These are phyloP conservation scores for Venturia oleaginea DNA, from an alignment of 2,329 filamentous ascomycete genomes.

Conservation along the genomic window DNA sequence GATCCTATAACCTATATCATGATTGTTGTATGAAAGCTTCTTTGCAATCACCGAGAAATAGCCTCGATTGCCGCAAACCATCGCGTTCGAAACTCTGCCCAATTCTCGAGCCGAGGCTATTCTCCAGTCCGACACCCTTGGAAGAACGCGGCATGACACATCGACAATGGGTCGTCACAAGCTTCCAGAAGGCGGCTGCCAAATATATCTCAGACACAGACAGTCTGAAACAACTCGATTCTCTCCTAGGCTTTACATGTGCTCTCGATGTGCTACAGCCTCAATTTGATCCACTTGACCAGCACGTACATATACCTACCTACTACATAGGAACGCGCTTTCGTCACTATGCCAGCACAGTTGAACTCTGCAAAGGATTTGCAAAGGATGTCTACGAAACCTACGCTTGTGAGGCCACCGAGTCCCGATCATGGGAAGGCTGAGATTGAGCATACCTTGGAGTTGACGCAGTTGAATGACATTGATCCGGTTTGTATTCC, in stretches of 20 bases:
- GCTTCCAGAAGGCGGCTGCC: slow-evolving; percentile 3
- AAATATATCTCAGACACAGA: not conserved
- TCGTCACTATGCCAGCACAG: not conserved
- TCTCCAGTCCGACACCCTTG: not conserved
- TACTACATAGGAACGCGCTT: not conserved
- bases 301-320: not conserved
- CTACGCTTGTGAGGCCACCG: slow-evolving; percentile 66
- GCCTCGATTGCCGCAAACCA: too few species aligned
- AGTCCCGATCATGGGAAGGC: slow-evolving; percentile 63
- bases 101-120: not conserved
- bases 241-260: not conserved
- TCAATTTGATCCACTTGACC: not conserved
- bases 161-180: not conserved
- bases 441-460: slow-evolving; percentile 80
- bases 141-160: not conserved
- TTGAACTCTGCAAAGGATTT: not conserved
- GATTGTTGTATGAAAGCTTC: too few species aligned
- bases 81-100: too few species aligned
- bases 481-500: slow-evolving; percentile 57
- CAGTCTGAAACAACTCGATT: not conserved
- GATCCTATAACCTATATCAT: too few species aligned
- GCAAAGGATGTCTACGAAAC: slow-evolving; percentile 1
- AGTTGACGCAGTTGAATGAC: slow-evolving; percentile 69
- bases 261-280: not conserved
- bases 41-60: too few species aligned